Base-by-base conservation (phyloP, 306 rosid genomes). In the Dryas octopetala region DNA sequence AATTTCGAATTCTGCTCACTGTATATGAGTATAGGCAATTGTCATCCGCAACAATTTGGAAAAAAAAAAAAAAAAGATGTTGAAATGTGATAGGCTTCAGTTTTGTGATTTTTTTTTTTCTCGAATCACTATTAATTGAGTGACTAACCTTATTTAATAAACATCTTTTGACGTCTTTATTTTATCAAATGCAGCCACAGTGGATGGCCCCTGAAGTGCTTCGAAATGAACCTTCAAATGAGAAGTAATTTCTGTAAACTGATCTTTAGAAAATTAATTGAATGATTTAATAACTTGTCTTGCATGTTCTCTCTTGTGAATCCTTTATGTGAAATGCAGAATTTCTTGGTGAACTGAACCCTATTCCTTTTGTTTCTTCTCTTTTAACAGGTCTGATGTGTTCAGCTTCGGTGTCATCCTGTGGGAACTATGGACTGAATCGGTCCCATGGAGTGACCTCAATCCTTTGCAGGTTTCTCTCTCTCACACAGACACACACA, bases 181-280 rank as follows among this genome's bases (percentile, higher is more conserved):
- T 74, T 62, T 45, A 55, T 40, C 45, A 80, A 79, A 79, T 85
- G 80, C 90, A 91, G 95, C 95, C 97, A 75, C 92, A 87, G 50
- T 89, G 92, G 92, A 91, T 91, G 95, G 95, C 95, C 73, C 95
- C 97, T 48, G 92, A 91, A 83, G 87, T 91, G 83, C 91, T 91
- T 41, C 84, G 92, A 48, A 89, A 85, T 44, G 95, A 89, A 61
- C 97, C 91, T 71, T 89, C 95, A 40, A 86, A 89, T 73, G 97
- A 89, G 72, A 91, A 91, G 97, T 91, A 79, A 79, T 55, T 85
- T 58, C 82, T 68, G 17, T 45, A 32, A 76, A 38, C 83, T 62
- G 12, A 73, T 52, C 74, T 71, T 57, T 51, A 17, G 38, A 38
- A 65, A 73, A 9, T 64, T 44, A 26, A 11, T 13, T 19, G 1